These are phyloP conservation scores for Apiospora kogelbergensis DNA, from an alignment of 2,329 filamentous ascomycete species.

Conservation along the genomic window DNA sequence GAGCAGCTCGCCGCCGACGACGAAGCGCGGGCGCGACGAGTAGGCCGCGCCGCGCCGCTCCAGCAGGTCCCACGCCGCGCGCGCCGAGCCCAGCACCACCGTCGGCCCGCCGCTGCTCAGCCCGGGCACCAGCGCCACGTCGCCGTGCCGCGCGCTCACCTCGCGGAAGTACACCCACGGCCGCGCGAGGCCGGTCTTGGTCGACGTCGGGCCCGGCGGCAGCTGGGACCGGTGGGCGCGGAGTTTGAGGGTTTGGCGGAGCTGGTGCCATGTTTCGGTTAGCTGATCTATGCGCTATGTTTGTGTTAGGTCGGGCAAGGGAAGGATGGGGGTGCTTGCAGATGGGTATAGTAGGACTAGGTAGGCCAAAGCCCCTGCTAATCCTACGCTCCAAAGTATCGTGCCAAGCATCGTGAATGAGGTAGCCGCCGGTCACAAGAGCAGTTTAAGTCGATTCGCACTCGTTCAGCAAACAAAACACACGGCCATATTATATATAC, in stretches of 20 bases:
- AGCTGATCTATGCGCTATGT: too few species aligned
- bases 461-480: not conserved
- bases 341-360: constrained; percentile 27
- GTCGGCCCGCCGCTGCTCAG: constrained; percentile 39
- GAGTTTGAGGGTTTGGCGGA: constrained; percentile 39
- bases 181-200: constrained; percentile 38
- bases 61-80: constrained; percentile 43
- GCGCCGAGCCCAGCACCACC: constrained; percentile 41
- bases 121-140: constrained; percentile 38
- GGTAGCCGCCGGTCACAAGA: not conserved
- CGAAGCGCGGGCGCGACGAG: constrained; percentile 45
- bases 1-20: constrained; percentile 43
- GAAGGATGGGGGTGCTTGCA: constrained; percentile 17
- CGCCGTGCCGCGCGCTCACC: constrained; percentile 37
- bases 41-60: constrained; percentile 44
- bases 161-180: constrained; percentile 44
- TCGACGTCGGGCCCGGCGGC: constrained; percentile 36
- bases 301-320: not conserved
- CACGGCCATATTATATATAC: not conserved
- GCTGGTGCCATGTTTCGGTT: constrained; percentile 25
- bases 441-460: not conserved
- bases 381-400: constrained; percentile 20
- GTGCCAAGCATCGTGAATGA: constrained; percentile 15
- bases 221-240: constrained; percentile 37
- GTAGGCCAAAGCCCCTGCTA: constrained; percentile 22